Percentiles rank a stretch among this genome's conserved stretches.
Conservation (phyloP, 345 rosid genomes). For the Odontarrhena argentea region DNA sequence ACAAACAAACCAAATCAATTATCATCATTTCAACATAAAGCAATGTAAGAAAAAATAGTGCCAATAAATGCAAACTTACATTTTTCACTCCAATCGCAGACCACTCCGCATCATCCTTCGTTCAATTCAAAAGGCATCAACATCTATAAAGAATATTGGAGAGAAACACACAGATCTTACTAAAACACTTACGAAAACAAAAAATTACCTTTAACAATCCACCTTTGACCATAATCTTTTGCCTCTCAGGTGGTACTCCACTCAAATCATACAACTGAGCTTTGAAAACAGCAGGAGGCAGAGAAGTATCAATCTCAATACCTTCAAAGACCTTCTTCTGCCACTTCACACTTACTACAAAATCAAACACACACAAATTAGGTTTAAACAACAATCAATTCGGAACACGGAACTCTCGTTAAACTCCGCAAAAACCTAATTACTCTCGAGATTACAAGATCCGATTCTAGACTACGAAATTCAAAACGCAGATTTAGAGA, state of each 20-base stretch:
- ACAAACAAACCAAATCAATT: slow-evolving; percentile 11
- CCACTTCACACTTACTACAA: slow-evolving; percentile 91
- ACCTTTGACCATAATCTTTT: slow-evolving; percentile 98
- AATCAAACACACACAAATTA: slow-evolving; percentile 20
- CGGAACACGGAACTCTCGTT: neutral
- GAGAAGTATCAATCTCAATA: slow-evolving; percentile 80
- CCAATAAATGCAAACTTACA: slow-evolving; percentile 41
- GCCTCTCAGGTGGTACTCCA: slow-evolving; percentile 95
- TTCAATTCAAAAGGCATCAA: slow-evolving; percentile 15
- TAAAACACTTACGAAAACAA: neutral
- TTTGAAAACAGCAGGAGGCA: slow-evolving; percentile 85
- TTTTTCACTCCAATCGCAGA: slow-evolving; percentile 72
- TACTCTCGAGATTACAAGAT: neutral
- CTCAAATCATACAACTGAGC: slow-evolving; percentile 84
- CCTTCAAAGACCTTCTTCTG: slow-evolving; percentile 78
- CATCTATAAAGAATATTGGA: slow-evolving; percentile 17
- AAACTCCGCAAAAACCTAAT: slow-evolving; percentile 9
- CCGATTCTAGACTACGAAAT: slow-evolving; percentile 13
- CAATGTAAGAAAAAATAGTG: neutral
- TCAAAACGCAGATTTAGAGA: neutral
- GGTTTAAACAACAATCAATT: neutral
- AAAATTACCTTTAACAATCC: slow-evolving; percentile 77
- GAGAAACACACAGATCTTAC: neutral
- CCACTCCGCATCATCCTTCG: slow-evolving; percentile 97
- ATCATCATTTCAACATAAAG: neutral